These are phyloP conservation scores for Balamuthia mandrillaris DNA, from an alignment of 208 protist genomes.

Conservation along the genomic window DNA sequence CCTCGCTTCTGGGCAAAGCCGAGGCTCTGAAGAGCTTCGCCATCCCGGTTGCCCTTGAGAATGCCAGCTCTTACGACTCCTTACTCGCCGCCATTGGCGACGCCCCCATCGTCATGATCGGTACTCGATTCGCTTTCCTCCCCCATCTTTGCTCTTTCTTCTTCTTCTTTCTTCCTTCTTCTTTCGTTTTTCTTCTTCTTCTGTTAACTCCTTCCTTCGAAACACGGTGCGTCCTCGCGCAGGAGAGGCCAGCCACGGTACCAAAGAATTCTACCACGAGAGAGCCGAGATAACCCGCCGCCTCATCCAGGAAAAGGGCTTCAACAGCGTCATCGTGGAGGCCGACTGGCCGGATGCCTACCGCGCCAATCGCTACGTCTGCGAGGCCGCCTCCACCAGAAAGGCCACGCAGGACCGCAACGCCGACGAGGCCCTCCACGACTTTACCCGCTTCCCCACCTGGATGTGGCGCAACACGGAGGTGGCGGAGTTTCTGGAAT, in stretches of 20 bases:
- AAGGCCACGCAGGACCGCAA: background rate
- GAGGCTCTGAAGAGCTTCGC: too few relatives aligned
- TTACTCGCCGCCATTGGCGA: constrained; percentile 9
- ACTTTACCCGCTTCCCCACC: constrained; percentile 39
- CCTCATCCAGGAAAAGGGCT: constrained; percentile 43
- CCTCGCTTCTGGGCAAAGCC: too few relatives aligned
- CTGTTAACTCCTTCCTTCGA: too few relatives aligned
- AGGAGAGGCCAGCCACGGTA: constrained; percentile 46
- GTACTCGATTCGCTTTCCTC: too few relatives aligned
- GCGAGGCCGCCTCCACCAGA: background rate
- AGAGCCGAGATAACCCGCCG: constrained; percentile 11
- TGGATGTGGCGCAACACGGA: constrained; percentile 43
- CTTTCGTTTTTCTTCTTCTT: too few relatives aligned
- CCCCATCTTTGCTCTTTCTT: too few relatives aligned
- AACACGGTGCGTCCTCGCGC: too few relatives aligned
- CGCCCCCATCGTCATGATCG: constrained; percentile 40
- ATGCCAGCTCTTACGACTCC: too few relatives aligned
- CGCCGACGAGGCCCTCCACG: background rate
- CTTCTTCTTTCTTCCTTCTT: too few relatives aligned
- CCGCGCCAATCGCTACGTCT: background rate
- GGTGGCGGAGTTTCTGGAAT: constrained; percentile 28
- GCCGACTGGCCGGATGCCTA: constrained; percentile 38
- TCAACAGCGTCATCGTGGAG: constrained; percentile 21
- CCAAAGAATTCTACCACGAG: constrained; percentile 41
- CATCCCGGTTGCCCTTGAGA: too few relatives aligned